Evolutionary conservation across 164 flowering plant genomes (phyloP).

Genomic region (Macadamia integrifolia): DNA sequence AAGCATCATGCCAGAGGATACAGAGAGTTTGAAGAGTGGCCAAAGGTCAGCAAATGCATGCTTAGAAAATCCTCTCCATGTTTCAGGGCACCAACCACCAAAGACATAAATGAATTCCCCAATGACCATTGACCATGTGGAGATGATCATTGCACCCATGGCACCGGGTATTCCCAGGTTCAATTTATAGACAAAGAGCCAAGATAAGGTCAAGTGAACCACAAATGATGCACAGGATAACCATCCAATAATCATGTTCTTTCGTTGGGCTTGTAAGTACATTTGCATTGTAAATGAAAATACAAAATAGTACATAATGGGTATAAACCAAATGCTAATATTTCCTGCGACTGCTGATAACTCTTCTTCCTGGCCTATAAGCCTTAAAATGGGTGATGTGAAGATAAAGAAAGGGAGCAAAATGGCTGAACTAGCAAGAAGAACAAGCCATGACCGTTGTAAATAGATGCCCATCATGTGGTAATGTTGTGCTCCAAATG

Average conservation of each 20-base stretch:
- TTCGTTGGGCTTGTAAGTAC: conserved; percentile 44
- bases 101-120: conserved; percentile 24
- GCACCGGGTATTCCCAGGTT: conserved; percentile 36
- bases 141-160: conserved; percentile 27
- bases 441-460: conserved; percentile 34
- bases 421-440: conserved; percentile 6
- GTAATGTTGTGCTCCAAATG: conserved; percentile 33
- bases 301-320: conserved; percentile 21
- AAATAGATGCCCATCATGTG: conserved; percentile 13
- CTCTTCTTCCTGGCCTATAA: conserved; percentile 22
- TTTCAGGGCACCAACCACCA: conserved; percentile 31
- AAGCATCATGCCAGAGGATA: conserved; percentile 4
- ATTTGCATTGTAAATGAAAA: conserved; percentile 31
- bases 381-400: conserved; percentile 15
- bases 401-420: conserved; percentile 23
- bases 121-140: conserved; percentile 24
- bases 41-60: conserved; percentile 20
- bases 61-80: conserved; percentile 35
- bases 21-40: conserved; percentile 23
- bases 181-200: conserved; percentile 29
- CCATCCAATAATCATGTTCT: conserved; percentile 36
- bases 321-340: conserved; percentile 38
- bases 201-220: conserved; percentile 32
- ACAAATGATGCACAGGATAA: conserved; percentile 18
- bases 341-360: conserved; percentile 28